phyloP scores from a whole-genome alignment of 1,284 basidiomycete genomes.

The Malassezia psittaci region DNA sequence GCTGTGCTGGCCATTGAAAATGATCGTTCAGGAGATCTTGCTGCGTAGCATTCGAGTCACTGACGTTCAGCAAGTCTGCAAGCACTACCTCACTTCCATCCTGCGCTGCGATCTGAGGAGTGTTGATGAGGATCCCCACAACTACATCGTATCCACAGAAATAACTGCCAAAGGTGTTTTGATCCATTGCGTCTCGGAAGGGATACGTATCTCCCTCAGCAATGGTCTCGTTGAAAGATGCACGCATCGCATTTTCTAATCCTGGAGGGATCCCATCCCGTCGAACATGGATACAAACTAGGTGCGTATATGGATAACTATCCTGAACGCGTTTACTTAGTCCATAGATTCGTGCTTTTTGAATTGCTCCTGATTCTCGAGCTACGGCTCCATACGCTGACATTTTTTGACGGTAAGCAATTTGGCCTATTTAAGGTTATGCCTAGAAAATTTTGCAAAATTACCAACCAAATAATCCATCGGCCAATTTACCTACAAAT shows the following conservation, averaged over 20 bases:
- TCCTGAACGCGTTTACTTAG: neutral
- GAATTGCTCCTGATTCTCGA: neutral
- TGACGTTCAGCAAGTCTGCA: neutral
- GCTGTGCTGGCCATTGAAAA: constrained; percentile 56
- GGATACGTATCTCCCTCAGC: constrained; percentile 71
- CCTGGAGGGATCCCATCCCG: neutral
- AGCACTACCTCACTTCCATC: neutral
- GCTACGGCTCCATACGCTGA: neutral
- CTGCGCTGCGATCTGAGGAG: constrained; percentile 10
- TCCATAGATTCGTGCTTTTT: neutral
- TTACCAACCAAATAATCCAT: constrained; percentile 40
- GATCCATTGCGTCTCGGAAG: constrained; percentile 58
- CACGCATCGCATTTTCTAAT: neutral
- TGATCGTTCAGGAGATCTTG: constrained; percentile 33
- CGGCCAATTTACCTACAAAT: constrained; percentile 26
- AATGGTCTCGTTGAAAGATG: constrained; percentile 47
- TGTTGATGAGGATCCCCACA: constrained; percentile 55
- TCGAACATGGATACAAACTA: neutral
- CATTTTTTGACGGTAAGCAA: neutral
- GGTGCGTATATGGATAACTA: neutral
- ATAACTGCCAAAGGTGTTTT: constrained; percentile 59
- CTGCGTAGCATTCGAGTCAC: constrained; percentile 48
- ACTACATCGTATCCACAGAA: constrained; percentile 68
- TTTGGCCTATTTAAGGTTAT: neutral
- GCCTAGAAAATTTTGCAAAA: neutral